phyloP scores from a whole-genome alignment of 202 grass and related monocot species.

The Elaeis oleifera region DNA sequence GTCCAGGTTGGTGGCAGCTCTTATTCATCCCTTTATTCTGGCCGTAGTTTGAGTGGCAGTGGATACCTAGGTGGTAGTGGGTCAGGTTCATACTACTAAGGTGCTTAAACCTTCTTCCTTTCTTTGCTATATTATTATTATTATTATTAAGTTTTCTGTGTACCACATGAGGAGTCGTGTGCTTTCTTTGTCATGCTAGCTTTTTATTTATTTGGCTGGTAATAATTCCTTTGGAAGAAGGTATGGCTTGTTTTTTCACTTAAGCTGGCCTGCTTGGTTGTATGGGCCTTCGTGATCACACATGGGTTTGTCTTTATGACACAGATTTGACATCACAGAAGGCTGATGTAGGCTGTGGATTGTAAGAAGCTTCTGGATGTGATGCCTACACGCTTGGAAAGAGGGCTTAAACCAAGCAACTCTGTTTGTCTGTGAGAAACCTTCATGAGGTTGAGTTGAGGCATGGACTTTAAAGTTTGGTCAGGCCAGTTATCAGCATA shows the following conservation, averaged over 20 bases:
- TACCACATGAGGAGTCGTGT: not conserved
- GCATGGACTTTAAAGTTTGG: not conserved
- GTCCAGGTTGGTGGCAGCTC: slow-evolving; percentile 61
- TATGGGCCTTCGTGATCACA: slow-evolving; percentile 38
- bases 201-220: slow-evolving; percentile 2
- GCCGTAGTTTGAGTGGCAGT: slow-evolving; percentile 40
- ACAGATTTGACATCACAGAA: slow-evolving; percentile 53
- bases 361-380: slow-evolving; percentile 49
- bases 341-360: slow-evolving; percentile 58
- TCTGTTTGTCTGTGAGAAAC: slow-evolving; percentile 1
- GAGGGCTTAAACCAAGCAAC: slow-evolving; percentile 27
- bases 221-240: slow-evolving; percentile 23
- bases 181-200: not conserved
- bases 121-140: not conserved
- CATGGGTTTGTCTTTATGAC: slow-evolving; percentile 44
- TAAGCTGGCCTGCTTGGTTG: slow-evolving; percentile 21
- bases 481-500: not conserved
- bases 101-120: slow-evolving; percentile 27
- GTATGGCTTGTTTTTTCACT: slow-evolving; percentile 14
- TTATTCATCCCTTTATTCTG: slow-evolving; percentile 51
- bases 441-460: not conserved
- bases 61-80: slow-evolving; percentile 51
- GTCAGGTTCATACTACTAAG: slow-evolving; percentile 80
- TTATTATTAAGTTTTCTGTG: slow-evolving; percentile 9
- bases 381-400: slow-evolving; percentile 46